Percentiles rank a stretch among this genome's conserved stretches.
These are phyloP conservation scores for Graphilbum sp. DNA, from an alignment of 2,329 filamentous ascomycete genomes.

Conservation along the genomic window DNA sequence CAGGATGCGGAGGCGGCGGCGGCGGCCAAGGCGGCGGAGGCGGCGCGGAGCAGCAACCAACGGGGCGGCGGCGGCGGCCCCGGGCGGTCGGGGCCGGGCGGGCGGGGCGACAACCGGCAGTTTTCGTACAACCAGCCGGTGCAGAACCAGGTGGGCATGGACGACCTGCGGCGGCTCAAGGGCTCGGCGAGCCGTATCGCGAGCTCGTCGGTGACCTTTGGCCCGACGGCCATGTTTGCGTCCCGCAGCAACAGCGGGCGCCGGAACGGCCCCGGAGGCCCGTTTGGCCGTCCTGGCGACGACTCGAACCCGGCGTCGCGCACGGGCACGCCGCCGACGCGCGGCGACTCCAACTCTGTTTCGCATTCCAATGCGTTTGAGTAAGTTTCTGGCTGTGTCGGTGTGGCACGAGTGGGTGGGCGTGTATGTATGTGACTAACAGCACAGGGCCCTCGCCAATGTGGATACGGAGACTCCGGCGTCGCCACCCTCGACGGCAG, in stretches of 20 bases:
- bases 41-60: conserved; percentile 35
- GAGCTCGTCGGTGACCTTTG: conserved; percentile 51
- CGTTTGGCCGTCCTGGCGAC: conserved; percentile 57
- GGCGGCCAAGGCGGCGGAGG: conserved; percentile 68
- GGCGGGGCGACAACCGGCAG: conserved; percentile 65
- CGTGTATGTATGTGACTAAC: too few species aligned
- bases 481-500: conserved; percentile 53
- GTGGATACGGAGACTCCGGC: conserved; percentile 47
- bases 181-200: conserved; percentile 39
- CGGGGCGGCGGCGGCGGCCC: conserved; percentile 53
- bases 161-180: conserved; percentile 78
- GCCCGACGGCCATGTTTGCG: conserved; percentile 73
- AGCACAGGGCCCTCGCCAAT: conserved; percentile 41
- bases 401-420: too few species aligned
- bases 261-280: conserved; percentile 50
- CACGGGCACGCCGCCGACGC: conserved; percentile 68
- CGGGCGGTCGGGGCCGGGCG: conserved; percentile 46
- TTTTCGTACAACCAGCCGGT: conserved; percentile 64
- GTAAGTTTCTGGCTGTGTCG: too few species aligned
- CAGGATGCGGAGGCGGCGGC: conserved; percentile 63
- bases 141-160: conserved; percentile 77
- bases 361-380: conserved; percentile 77
- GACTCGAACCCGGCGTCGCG: conserved; percentile 80
- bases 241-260: conserved; percentile 86
- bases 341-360: conserved; percentile 28